Evolutionary conservation across 495 filamentous ascomycete species (phyloP), one percentile per base, ranked within the genome.

Genomic region (Penicillium daleae): DNA sequence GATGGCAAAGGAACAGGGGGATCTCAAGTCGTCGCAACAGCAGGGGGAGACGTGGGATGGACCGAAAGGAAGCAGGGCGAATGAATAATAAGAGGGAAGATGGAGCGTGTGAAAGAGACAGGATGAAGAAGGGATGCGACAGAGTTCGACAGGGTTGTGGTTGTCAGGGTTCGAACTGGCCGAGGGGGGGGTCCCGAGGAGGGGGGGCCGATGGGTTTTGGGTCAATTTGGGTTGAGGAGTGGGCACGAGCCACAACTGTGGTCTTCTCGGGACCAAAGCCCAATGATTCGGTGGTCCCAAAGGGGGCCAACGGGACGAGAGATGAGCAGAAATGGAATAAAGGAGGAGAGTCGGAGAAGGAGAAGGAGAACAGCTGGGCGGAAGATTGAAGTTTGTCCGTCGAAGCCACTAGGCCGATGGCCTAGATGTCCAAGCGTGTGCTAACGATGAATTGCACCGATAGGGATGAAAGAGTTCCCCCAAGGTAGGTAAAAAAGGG

Each of bases 121-220:
- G 54, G 64, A 57, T 40, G 55, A 61, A 35, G 49, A 59, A 59
- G 60, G 61, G 44, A 50, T 52, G 49, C 35, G 39, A 60, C 17
- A 37, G 49, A 21, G 59, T n/a, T 22, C 29, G 21, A 42, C 17
- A 48, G 42, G 19, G 48, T 51, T n/a, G 27, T 63, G 61, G 40
- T n/a, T n/a, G 19, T 44, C 22, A 62, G 32, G 53, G 53, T 49
- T 22, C 26, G 27, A 26, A 27, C 26, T 24, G 53, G 27, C 6
- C 49, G 51, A 54, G 31, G 22, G 7, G 54, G 54, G 7, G 54
- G 54, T 21, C 6, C 10, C 15, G 31, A 7, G 29, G 32, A 35
- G 35, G 54, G 37, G 12, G 1, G 15, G 33, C 10, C 5, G n/a
- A n/a, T 26, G 37, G 54, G 21, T 53, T 53, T 39, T 33, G 48